phyloP scores from a whole-genome alignment of 2,329 filamentous ascomycete species.

The Phialophora macrospora region DNA sequence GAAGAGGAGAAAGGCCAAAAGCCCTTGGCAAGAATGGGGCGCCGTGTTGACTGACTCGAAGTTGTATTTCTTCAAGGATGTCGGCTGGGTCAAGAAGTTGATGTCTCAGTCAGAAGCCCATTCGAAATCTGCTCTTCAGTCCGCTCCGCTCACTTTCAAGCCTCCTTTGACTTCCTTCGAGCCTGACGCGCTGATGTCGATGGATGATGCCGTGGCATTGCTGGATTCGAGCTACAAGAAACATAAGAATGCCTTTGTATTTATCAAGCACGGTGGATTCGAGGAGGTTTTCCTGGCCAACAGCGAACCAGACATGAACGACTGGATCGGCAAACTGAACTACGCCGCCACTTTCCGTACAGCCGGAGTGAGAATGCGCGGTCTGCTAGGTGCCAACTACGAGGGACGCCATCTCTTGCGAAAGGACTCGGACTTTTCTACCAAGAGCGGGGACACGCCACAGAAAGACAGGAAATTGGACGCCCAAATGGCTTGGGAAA shows the following conservation, averaged over 20 bases:
- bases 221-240: conserved; percentile 84
- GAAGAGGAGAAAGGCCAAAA: conserved; percentile 91
- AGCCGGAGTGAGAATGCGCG: conserved; percentile 86
- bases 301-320: conserved; percentile 88
- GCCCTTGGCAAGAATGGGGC: conserved; percentile 99
- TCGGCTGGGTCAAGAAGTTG: conserved; percentile 86
- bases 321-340: conserved; percentile 95
- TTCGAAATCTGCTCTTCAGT: conserved; percentile 74
- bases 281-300: conserved; percentile 93
- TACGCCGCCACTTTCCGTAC: conserved; percentile 94
- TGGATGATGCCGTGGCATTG: conserved; percentile 87
- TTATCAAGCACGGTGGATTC: conserved; percentile 81
- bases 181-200: conserved; percentile 90
- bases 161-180: conserved; percentile 91
- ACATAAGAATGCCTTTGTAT: conserved; percentile 93
- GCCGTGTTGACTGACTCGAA: conserved; percentile 95
- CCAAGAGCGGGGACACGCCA: conserved; percentile 65
- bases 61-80: conserved; percentile 94
- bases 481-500: conserved; percentile 81
- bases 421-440: conserved; percentile 63
- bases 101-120: conserved; percentile 87
- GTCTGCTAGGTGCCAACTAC: conserved; percentile 81
- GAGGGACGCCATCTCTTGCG: conserved; percentile 76
- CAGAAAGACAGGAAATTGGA: conserved; percentile 51
- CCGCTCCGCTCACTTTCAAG: conserved; percentile 82